phyloP scores from a whole-genome alignment of 768 basidiomycete genomes.

The Asterophora parasitica region DNA sequence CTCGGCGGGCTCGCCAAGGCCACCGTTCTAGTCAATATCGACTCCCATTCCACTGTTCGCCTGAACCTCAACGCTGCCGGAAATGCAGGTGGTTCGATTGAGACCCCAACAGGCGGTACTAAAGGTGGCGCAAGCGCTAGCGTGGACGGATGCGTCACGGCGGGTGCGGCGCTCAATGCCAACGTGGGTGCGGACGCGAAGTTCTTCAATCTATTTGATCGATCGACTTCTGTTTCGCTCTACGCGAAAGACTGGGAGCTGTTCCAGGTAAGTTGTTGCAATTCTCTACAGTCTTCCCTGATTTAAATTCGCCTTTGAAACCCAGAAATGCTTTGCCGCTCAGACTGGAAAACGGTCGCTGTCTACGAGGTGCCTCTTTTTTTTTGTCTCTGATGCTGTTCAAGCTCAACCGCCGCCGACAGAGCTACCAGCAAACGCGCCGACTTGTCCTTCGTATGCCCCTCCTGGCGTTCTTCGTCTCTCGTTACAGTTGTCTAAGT shows the following conservation, averaged over 20 bases:
- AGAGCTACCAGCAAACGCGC: too few species aligned
- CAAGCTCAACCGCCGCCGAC: too few species aligned
- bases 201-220: conserved; percentile 11
- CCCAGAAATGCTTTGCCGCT: too few species aligned
- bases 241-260: conserved; percentile 7
- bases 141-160: not conserved
- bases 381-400: too few species aligned
- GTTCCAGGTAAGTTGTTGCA: conserved; percentile 2
- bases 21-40: conserved; percentile 25
- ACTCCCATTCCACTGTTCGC: conserved; percentile 11
- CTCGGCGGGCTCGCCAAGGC: conserved; percentile 25
- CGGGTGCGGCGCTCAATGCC: conserved; percentile 1
- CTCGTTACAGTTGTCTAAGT: too few species aligned
- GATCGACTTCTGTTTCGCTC: conserved; percentile 5
- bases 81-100: not conserved
- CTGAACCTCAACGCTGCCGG: not conserved
- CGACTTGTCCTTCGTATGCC: too few species aligned
- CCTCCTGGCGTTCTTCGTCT: too few species aligned
- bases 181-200: conserved; percentile 8
- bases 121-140: not conserved
- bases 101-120: not conserved
- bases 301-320: too few species aligned
- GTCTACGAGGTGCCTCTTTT: too few species aligned
- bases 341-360: too few species aligned
- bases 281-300: too few species aligned